A percentile compares a stretch with the other conserved stretches of the same genome.
phyloP scores from a whole-genome alignment of 306 rosid species.

The Leucaena leucocephala region DNA sequence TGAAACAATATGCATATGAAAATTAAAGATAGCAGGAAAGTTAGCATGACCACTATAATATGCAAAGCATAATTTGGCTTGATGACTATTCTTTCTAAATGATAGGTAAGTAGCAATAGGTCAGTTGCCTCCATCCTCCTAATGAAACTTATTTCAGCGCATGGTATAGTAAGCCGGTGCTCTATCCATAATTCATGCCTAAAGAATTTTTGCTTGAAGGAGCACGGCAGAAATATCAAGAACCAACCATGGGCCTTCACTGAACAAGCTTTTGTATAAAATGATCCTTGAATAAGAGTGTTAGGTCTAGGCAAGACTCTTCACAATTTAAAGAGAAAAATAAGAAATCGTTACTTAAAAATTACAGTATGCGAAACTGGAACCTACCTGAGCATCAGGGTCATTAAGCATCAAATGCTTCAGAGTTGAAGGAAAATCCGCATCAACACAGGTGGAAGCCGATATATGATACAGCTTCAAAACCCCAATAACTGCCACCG shows the following conservation, averaged over 20 bases:
- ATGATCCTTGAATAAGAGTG: neutral
- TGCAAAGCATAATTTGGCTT: slow-evolving; percentile 14
- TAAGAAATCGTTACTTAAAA: slow-evolving; percentile 16
- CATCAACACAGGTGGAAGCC: slow-evolving; percentile 86
- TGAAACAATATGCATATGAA: slow-evolving; percentile 26
- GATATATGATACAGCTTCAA: slow-evolving; percentile 94
- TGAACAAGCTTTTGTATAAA: neutral
- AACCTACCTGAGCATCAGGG: slow-evolving; percentile 82
- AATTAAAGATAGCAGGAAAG: neutral
- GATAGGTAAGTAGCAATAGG: slow-evolving; percentile 1
- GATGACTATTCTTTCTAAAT: slow-evolving; percentile 15
- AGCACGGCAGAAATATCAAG: neutral
- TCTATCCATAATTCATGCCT: neutral
- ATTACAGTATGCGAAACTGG: slow-evolving; percentile 24
- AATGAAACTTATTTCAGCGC: neutral
- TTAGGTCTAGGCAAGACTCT: slow-evolving; percentile 18
- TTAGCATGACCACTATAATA: slow-evolving; percentile 13
- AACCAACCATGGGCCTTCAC: neutral
- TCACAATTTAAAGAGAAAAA: slow-evolving; percentile 14
- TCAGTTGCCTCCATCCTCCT: neutral
- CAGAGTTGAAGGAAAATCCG: slow-evolving; percentile 80
- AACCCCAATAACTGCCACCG: slow-evolving; percentile 87
- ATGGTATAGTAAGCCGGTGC: neutral
- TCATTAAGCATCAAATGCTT: slow-evolving; percentile 91
- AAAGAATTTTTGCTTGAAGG: neutral